phyloP scores from a whole-genome alignment of 2,329 filamentous ascomycete genomes.

The Myriosclerotinia duriaeana region DNA sequence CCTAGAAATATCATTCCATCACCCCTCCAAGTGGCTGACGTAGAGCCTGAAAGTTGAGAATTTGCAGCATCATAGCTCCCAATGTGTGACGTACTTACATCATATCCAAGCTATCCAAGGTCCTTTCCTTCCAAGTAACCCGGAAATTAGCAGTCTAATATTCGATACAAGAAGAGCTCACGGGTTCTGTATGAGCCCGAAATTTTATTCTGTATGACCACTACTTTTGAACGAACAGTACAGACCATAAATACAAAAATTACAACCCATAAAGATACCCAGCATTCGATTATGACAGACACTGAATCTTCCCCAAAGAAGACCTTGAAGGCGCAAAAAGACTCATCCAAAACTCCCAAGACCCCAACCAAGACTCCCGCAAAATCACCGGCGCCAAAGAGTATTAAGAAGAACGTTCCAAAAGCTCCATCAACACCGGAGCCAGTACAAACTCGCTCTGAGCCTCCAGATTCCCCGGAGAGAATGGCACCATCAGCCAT shows the following conservation, averaged over 20 bases:
- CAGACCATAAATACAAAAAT: not conserved
- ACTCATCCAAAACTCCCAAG: slow-evolving; percentile 13
- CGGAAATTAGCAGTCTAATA: slow-evolving; percentile 19
- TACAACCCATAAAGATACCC: slow-evolving; percentile 9
- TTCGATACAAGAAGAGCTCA: slow-evolving; percentile 24
- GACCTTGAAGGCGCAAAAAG: slow-evolving; percentile 7
- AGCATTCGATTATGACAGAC: slow-evolving; percentile 21
- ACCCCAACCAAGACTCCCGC: not conserved
- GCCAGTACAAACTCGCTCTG: slow-evolving; percentile 22
- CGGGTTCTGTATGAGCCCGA: slow-evolving; percentile 17
- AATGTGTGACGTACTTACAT: slow-evolving; percentile 20
- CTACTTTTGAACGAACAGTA: slow-evolving; percentile 3
- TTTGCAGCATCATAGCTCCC: slow-evolving; percentile 15
- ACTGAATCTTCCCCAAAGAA: slow-evolving; percentile 19
- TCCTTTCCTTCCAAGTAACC: slow-evolving; percentile 19
- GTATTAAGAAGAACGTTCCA: slow-evolving; percentile 4
- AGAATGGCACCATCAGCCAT: slow-evolving; percentile 22
- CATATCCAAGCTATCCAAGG: slow-evolving; percentile 17
- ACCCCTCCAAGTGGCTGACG: slow-evolving; percentile 18
- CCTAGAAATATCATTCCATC: not conserved
- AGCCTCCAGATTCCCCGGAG: slow-evolving; percentile 21
- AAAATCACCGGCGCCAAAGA: slow-evolving; percentile 14
- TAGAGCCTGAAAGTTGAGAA: slow-evolving; percentile 10
- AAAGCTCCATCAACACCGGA: slow-evolving; percentile 21
- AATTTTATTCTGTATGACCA: slow-evolving; percentile 11